phyloP scores from a whole-genome alignment of 2,329 filamentous ascomycete genomes.

The Chaetothyriales sp. region DNA sequence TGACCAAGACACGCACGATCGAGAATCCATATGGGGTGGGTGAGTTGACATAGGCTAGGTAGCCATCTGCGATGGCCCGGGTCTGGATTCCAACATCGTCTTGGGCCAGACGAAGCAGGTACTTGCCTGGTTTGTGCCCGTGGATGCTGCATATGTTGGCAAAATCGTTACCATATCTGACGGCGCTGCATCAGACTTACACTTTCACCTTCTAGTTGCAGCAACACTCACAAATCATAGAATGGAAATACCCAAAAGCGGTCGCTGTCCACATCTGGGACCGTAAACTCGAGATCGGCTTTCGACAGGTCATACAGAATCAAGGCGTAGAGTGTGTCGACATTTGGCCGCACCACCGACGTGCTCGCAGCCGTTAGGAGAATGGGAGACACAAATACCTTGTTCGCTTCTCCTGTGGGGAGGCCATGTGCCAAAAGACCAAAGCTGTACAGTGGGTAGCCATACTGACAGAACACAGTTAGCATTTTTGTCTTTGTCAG shows the following conservation, averaged over 20 bases:
- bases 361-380: neutral
- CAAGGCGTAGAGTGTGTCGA: slow-evolving; percentile 21
- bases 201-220: neutral
- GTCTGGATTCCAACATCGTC: slow-evolving; percentile 2
- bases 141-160: slow-evolving; percentile 18
- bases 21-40: slow-evolving; percentile 15
- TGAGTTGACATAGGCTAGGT: slow-evolving; percentile 14
- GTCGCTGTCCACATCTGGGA: slow-evolving; percentile 16
- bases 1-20: slow-evolving; percentile 10
- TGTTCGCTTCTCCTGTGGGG: neutral
- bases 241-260: slow-evolving; percentile 21
- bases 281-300: slow-evolving; percentile 16
- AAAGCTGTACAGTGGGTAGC: neutral
- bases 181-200: neutral
- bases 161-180: slow-evolving; percentile 21
- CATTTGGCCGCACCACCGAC: slow-evolving; percentile 13
- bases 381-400: neutral
- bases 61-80: slow-evolving; percentile 4
- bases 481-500: no score
- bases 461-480: neutral
- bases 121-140: slow-evolving; percentile 14
- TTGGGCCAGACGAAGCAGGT: slow-evolving; percentile 11
- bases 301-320: slow-evolving; percentile 19
- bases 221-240: slow-evolving; percentile 19
- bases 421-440: slow-evolving; percentile 1